These are phyloP conservation scores for Colletotrichum sidae DNA, from an alignment of 2,329 filamentous ascomycete species.

Conservation along the genomic window DNA sequence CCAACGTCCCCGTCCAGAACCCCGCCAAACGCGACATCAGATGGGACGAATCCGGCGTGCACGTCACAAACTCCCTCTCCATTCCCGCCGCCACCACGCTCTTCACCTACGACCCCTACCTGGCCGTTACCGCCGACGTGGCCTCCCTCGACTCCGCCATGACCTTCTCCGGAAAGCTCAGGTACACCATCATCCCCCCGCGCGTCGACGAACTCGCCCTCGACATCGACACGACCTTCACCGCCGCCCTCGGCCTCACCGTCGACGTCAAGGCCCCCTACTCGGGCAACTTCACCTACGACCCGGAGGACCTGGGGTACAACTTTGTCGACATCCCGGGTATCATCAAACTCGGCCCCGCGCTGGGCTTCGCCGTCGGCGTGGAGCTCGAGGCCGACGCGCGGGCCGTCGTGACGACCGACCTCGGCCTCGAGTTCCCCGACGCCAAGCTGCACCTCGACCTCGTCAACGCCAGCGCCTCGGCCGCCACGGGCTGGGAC, in stretches of 20 bases:
- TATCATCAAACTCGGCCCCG: conserved; percentile 32
- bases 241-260: conserved; percentile 37
- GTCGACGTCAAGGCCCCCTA: conserved; percentile 37
- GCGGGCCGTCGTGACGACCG: conserved; percentile 36
- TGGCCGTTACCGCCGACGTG: conserved; percentile 40
- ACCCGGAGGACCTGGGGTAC: conserved; percentile 34
- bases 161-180: conserved; percentile 40
- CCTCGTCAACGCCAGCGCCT: conserved; percentile 44
- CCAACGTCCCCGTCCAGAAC: conserved; percentile 35
- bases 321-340: conserved; percentile 39
- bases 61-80: conserved; percentile 39
- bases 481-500: conserved; percentile 41
- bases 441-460: conserved; percentile 43
- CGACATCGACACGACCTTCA: conserved; percentile 40
- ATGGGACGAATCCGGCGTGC: conserved; percentile 39
- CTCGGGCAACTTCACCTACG: conserved; percentile 38
- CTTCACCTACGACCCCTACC: conserved; percentile 36
- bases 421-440: conserved; percentile 38
- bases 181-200: conserved; percentile 39
- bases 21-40: conserved; percentile 39
- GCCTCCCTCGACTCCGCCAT: conserved; percentile 39
- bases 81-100: conserved; percentile 39
- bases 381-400: conserved; percentile 33
- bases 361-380: conserved; percentile 36
- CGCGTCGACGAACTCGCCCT: conserved; percentile 39